A percentile compares a stretch with the other conserved stretches of the same genome.
phyloP scores from a whole-genome alignment of 2,329 filamentous ascomycete species.

The Fusarium marasasianum region DNA sequence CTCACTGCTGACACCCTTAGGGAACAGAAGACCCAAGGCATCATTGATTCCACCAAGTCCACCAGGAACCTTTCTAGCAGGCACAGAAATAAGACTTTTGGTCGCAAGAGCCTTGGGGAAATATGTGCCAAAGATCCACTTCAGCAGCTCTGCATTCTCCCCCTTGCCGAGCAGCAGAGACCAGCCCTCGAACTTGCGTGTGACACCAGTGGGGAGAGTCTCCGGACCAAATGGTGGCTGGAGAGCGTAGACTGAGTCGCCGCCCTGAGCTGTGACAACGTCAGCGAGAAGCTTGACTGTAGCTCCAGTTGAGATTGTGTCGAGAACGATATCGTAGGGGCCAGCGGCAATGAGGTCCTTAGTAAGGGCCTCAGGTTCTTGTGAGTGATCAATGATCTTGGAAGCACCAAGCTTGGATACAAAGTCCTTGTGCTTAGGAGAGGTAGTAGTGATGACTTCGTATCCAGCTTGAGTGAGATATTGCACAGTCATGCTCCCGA shows the following conservation, averaged over 20 bases:
- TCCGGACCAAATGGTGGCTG: constrained; percentile 28
- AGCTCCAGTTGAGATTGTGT: constrained; percentile 24
- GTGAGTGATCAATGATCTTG: constrained; percentile 11
- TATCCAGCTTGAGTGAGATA: constrained; percentile 33
- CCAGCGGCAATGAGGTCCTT: constrained; percentile 13
- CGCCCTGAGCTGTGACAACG: constrained; percentile 20
- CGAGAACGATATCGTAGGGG: constrained; percentile 20
- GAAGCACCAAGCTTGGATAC: constrained; percentile 21
- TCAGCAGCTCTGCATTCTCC: constrained; percentile 17
- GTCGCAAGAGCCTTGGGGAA: constrained; percentile 20
- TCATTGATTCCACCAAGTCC: constrained; percentile 24
- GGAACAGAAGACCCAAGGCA: constrained; percentile 15
- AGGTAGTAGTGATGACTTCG: constrained; percentile 29
- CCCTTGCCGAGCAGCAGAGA: constrained; percentile 29
- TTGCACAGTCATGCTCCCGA: constrained; percentile 27
- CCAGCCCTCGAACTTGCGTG: constrained; percentile 32
- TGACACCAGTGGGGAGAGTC: constrained; percentile 14
- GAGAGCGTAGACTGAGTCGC: constrained; percentile 23
- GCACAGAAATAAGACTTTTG: constrained; percentile 10
- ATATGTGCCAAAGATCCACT: constrained; percentile 31
- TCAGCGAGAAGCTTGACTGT: constrained; percentile 27
- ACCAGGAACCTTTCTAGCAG: constrained; percentile 20
- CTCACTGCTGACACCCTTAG: constrained; percentile 30
- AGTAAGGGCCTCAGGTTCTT: background rate
- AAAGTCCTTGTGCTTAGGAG: constrained; percentile 26